phyloP scores from a whole-genome alignment of 345 rosid genomes.

The Kernera saxatilis region DNA sequence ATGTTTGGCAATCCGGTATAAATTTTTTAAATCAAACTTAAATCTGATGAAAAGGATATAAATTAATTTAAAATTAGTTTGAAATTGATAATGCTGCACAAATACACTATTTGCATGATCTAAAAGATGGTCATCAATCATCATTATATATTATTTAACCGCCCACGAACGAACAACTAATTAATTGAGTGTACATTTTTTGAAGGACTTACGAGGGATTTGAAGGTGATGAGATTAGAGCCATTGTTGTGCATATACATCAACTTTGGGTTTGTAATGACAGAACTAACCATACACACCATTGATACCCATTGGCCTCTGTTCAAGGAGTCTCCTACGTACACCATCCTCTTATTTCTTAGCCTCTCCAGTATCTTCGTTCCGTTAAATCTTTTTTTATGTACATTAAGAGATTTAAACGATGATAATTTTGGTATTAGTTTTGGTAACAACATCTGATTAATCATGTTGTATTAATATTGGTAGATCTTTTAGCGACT shows the following conservation, averaged over 20 bases:
- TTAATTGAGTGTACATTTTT: not conserved
- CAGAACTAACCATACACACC: slow-evolving; percentile 73
- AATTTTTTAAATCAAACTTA: too few species aligned
- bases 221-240: slow-evolving; percentile 48
- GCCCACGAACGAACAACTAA: not conserved
- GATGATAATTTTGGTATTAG: not conserved
- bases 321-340: slow-evolving; percentile 88
- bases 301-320: slow-evolving; percentile 95
- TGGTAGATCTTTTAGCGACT: not conserved
- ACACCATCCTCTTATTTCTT: slow-evolving; percentile 86
- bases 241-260: slow-evolving; percentile 60
- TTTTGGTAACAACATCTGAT: slow-evolving; percentile 14
- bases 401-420: not conserved
- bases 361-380: slow-evolving; percentile 66
- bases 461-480: not conserved
- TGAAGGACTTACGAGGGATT: slow-evolving; percentile 37
- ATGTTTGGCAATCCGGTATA: not conserved
- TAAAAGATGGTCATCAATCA: too few species aligned
- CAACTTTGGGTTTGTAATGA: slow-evolving; percentile 39
- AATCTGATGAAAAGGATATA: not conserved
- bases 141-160: too few species aligned
- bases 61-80: not conserved
- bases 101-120: too few species aligned
- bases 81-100: too few species aligned
- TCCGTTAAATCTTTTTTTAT: slow-evolving; percentile 60